phyloP scores from a whole-genome alignment of 129 eudicot species.

The Lactuca sativa region DNA sequence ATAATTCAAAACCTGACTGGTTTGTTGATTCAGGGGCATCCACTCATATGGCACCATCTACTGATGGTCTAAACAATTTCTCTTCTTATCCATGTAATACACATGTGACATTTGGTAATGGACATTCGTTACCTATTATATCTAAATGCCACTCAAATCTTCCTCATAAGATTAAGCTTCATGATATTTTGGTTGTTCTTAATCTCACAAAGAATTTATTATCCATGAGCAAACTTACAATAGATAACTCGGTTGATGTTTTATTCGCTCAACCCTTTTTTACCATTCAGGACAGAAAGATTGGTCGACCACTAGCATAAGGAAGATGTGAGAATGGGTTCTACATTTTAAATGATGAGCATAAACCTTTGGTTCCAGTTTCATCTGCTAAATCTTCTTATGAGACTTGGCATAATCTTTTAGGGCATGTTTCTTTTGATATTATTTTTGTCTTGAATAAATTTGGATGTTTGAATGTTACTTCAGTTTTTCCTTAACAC shows the following conservation, averaged over 20 bases:
- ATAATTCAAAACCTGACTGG: neutral
- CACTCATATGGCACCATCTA: neutral
- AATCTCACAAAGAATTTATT: neutral
- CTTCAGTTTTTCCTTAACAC: conserved; percentile 1
- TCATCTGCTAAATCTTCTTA: too few relatives aligned
- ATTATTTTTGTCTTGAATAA: neutral
- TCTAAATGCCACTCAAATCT: neutral
- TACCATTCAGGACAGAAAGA: too few relatives aligned
- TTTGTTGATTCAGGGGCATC: neutral
- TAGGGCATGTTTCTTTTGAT: neutral
- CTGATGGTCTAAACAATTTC: too few relatives aligned
- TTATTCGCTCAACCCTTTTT: too few relatives aligned
- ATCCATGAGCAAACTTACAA: neutral
- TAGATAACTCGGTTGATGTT: too few relatives aligned
- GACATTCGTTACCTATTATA: neutral
- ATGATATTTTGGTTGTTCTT: neutral
- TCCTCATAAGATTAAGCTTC: too few relatives aligned
- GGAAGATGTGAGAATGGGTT: too few relatives aligned
- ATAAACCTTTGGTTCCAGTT: too few relatives aligned
- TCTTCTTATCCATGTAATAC: neutral
- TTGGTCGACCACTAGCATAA: too few relatives aligned
- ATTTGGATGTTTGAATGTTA: neutral
- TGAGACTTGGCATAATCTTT: neutral
- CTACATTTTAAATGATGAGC: too few relatives aligned
- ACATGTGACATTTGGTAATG: neutral